Percentiles rank a stretch among this genome's conserved stretches.
phyloP scores from a whole-genome alignment of 129 eudicot species.

The Solidago caesia region DNA sequence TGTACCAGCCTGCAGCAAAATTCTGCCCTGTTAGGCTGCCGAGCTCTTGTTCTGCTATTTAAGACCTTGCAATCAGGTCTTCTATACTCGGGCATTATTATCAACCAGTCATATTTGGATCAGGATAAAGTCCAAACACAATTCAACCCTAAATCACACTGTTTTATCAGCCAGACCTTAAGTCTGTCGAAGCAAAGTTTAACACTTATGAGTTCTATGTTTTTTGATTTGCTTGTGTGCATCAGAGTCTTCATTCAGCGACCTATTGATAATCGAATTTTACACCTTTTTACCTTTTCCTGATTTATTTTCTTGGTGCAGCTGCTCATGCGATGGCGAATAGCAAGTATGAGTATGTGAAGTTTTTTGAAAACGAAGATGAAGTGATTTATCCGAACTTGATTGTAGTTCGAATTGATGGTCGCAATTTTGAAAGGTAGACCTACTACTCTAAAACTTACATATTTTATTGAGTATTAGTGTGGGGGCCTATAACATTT shows the following conservation, averaged over 20 bases:
- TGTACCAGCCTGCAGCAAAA: too few species aligned
- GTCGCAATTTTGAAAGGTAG: conserved; percentile 60
- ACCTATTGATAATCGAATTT: not conserved
- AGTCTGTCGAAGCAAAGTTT: too few species aligned
- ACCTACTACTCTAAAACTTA: not conserved
- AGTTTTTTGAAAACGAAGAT: conserved; percentile 60
- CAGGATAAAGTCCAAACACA: too few species aligned
- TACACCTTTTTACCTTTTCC: not conserved
- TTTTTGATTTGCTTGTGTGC: not conserved
- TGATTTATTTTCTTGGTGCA: not conserved
- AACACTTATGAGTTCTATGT: too few species aligned
- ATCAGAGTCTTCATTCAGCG: not conserved
- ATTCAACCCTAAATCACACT: too few species aligned
- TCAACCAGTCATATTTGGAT: too few species aligned
- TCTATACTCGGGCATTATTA: too few species aligned
- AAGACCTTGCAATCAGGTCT: too few species aligned
- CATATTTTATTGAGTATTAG: not conserved
- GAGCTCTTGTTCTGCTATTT: too few species aligned
- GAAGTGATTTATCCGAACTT: conserved; percentile 62
- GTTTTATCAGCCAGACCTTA: too few species aligned
- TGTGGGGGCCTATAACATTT: too few species aligned
- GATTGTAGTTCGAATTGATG: conserved; percentile 55
- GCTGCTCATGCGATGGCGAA: conserved; percentile 61
- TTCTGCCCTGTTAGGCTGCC: too few species aligned
- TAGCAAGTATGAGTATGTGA: conserved; percentile 93